A percentile compares a stretch with the other conserved stretches of the same genome.
Evolutionary conservation across 2,329 filamentous ascomycete genomes (phyloP).

Genomic region (Chaetothyriales sp.): DNA sequence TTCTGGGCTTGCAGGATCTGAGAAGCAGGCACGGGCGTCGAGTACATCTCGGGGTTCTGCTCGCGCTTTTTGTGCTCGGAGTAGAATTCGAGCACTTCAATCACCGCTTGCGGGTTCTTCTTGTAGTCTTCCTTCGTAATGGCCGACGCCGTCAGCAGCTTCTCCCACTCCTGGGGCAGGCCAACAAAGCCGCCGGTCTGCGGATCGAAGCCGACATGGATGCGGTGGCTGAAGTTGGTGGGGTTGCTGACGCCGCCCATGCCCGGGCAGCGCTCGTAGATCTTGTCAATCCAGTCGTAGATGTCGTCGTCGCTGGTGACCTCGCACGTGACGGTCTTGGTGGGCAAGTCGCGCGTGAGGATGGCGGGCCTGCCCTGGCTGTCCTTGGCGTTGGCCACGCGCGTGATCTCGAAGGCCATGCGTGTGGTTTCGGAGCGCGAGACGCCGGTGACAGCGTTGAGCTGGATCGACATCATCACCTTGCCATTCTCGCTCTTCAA

Average conservation of each 20-base stretch:
- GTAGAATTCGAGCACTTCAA: constrained; percentile 57
- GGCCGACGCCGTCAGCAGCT: constrained; percentile 85
- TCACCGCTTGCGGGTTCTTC: constrained; percentile 73
- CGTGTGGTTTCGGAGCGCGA: constrained; percentile 81
- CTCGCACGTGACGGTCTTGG: constrained; percentile 75
- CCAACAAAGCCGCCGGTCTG: constrained; percentile 91
- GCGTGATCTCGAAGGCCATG: constrained; percentile 87
- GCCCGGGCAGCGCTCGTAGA: constrained; percentile 89
- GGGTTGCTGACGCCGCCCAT: constrained; percentile 98
- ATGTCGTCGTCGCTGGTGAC: constrained; percentile 94
- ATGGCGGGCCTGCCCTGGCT: constrained; percentile 54
- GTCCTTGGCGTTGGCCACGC: constrained; percentile 47
- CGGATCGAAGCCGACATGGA: constrained; percentile 95
- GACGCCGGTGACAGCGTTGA: constrained; percentile 81
- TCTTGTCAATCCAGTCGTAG: constrained; percentile 97
- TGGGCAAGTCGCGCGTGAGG: constrained; percentile 64
- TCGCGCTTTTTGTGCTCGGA: constrained; percentile 54
- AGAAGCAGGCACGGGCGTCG: constrained; percentile 49
- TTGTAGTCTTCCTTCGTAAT: constrained; percentile 98
- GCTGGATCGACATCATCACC: constrained; percentile 67
- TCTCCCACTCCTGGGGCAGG: constrained; percentile 91
- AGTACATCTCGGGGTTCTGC: constrained; percentile 47
- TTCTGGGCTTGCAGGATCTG: constrained; percentile 42
- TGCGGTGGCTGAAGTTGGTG: constrained; percentile 92
- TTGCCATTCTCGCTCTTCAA: constrained; percentile 84